Percentiles rank a stretch among this genome's conserved stretches.
Evolutionary conservation across 2,329 filamentous ascomycete genomes (phyloP).

Genomic region (Ceratocystis huliohia): DNA sequence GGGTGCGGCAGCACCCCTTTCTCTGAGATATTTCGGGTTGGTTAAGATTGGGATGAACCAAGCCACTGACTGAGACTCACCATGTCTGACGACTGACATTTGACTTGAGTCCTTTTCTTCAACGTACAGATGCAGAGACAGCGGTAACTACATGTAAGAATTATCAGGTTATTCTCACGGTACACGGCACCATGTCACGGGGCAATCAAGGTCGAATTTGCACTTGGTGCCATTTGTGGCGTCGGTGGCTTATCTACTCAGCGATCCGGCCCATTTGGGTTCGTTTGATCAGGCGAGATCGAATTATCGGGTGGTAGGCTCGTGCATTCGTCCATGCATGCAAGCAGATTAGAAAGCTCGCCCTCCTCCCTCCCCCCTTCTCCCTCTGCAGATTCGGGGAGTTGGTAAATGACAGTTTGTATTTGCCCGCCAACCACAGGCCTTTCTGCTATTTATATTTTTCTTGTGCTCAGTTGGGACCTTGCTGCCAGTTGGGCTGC

Average conservation of each 20-base stretch:
- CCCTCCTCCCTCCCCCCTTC: too few species aligned
- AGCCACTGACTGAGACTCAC: too few species aligned
- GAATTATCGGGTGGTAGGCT: neutral
- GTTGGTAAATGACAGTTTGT: neutral
- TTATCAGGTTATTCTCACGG: neutral
- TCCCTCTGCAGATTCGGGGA: neutral
- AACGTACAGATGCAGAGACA: neutral
- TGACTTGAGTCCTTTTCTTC: neutral
- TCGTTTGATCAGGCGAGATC: neutral
- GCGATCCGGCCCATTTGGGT: neutral
- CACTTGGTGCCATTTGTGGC: neutral
- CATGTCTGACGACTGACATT: neutral
- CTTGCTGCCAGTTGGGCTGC: neutral
- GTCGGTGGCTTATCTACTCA: neutral
- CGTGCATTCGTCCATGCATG: neutral
- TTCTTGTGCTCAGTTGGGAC: neutral
- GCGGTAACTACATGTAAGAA: neutral
- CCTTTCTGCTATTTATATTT: neutral
- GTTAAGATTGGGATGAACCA: too few species aligned
- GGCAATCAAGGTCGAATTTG: neutral
- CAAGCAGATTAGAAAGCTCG: neutral
- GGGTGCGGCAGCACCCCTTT: neutral
- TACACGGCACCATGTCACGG: neutral
- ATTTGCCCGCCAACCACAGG: neutral
- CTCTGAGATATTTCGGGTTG: neutral